Conservation (phyloP, 768 basidiomycete genomes). For the Tephrocybe sp. region DNA sequence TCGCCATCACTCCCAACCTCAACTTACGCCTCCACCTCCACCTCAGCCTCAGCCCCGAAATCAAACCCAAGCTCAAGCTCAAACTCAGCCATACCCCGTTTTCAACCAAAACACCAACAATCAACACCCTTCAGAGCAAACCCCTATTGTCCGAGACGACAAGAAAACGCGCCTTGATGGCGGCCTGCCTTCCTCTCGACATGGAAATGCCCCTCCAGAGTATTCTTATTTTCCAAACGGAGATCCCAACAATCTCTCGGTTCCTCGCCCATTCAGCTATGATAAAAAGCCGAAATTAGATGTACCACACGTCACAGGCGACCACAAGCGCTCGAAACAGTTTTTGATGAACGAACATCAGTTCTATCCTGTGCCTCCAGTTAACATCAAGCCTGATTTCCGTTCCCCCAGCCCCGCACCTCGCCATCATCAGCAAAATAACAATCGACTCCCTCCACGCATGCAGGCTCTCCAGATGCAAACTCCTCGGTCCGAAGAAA, state of each 20-base stretch:
- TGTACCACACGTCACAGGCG: neutral
- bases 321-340: neutral
- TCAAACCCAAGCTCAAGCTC: neutral
- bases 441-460: constrained; percentile 18
- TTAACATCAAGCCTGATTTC: constrained; percentile 9
- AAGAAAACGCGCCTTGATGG: constrained; percentile 2
- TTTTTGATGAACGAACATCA: constrained; percentile 3
- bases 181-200: neutral
- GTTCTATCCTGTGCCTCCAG: neutral
- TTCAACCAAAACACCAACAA: neutral
- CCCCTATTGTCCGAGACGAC: neutral
- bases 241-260: neutral
- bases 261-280: neutral
- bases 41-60: neutral
- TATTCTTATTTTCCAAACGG: constrained; percentile 5
- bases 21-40: constrained; percentile 1
- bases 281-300: neutral
- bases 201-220: constrained; percentile 10
- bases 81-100: constrained; percentile 5
- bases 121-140: neutral
- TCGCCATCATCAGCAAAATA: constrained; percentile 11
- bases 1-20: constrained; percentile 4
- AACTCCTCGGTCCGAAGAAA: constrained; percentile 13
- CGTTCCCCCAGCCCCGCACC: constrained; percentile 8
- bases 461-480: constrained; percentile 22